Evolutionary conservation across 2,329 filamentous ascomycete species (phyloP), one percentile per base, ranked within the genome.

Genomic region (Nemania sp.): DNA sequence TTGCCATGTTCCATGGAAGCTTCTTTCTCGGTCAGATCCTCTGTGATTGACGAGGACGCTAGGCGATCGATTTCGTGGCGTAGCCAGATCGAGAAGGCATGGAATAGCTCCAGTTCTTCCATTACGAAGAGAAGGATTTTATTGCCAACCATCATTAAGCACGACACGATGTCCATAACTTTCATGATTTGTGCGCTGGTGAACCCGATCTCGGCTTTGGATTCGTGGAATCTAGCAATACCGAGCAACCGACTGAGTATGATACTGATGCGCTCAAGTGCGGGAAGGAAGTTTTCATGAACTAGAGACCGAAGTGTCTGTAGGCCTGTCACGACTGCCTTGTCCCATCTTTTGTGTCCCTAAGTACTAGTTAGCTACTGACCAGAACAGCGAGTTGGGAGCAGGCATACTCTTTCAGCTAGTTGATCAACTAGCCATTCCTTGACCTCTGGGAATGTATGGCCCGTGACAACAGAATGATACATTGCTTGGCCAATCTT

Each of bases 331-430:
- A 88, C 86, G 1, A 97, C 92, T 5, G 92, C 91, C 76, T 95
- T 97, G 70, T 98, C 94, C 96, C 96, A 99, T 56, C 96, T 87
- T 80, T 97, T 98, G 74, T 97, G 93, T 0, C 94, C 94, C 91
- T 96, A 58, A 22, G 20, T 0, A 74, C 65, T 27, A 15, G 51
- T 45, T 64, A 70, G 59, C 60, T 27, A 57, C 22, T 38, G n/a
- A 43, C n/a, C 24, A 13, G 11, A 13, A 24, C 7, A 56, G 13
- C 6, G 41, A 3, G 13, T 35, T 61, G 10, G 24, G 22, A 51
- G 43, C 26, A 29, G 32, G 79, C 87, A 75, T 83, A 94, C 93
- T 70, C 93, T 85, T 76, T 97, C 93, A 7, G 89, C 88, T 32
- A 98, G 82, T 71, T 92, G 92, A 75, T 97, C 93, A 4, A 94